These are phyloP conservation scores for Hymenoscyphus infarciens DNA, from an alignment of 2,329 filamentous ascomycete genomes.

Conservation along the genomic window DNA sequence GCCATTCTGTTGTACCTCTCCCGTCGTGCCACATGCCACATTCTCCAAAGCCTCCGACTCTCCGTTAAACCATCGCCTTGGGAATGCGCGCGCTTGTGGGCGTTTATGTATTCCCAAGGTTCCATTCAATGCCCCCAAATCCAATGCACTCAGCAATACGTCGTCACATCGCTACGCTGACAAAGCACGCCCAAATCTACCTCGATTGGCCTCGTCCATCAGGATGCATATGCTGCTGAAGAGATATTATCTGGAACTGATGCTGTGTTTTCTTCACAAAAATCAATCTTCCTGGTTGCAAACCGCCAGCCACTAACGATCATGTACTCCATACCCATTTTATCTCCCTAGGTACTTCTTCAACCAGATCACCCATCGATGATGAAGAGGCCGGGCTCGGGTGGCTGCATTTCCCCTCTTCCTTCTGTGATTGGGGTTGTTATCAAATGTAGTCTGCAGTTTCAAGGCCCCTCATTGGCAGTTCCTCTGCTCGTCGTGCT, in stretches of 20 bases:
- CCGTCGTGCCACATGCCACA: neutral
- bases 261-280: slow-evolving; percentile 7
- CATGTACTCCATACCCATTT: neutral
- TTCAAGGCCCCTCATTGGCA: neutral
- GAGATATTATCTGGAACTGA: slow-evolving; percentile 1
- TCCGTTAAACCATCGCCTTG: neutral
- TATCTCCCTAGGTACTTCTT: neutral
- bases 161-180: slow-evolving; percentile 5
- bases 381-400: neutral
- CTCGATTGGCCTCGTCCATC: neutral
- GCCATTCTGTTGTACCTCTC: neutral
- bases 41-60: neutral
- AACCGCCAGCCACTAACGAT: neutral
- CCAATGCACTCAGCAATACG: neutral
- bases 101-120: slow-evolving; percentile 8
- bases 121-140: neutral
- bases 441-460: slow-evolving; percentile 1
- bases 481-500: neutral
- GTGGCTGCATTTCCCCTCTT: slow-evolving; percentile 11
- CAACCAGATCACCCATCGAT: neutral
- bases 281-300: neutral
- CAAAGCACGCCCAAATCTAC: neutral
- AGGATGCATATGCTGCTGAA: slow-evolving; percentile 5
- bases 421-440: neutral
- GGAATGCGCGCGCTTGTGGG: slow-evolving; percentile 8